Conservation (phyloP, 1,284 basidiomycete genomes). For the Schizophyllum commune region DNA sequence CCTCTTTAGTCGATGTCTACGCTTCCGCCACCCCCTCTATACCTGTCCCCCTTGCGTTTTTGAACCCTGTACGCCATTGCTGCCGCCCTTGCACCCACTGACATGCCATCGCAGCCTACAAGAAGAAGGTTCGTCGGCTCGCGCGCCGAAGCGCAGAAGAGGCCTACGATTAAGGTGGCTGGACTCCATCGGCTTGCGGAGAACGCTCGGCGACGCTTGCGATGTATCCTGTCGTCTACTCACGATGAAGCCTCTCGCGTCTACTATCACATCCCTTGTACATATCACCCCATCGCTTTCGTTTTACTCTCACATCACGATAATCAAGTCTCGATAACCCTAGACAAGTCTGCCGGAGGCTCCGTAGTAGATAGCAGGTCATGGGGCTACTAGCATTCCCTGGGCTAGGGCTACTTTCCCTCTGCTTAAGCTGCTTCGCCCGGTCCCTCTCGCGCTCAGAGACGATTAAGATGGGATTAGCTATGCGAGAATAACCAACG, state of each 20-base stretch:
- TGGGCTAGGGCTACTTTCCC: no score
- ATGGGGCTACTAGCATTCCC: no score
- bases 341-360: not conserved
- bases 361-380: no score
- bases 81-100: not conserved
- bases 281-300: not conserved
- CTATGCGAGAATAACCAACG: no score
- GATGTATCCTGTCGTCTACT: not conserved
- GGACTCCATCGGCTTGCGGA: not conserved
- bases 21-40: not conserved
- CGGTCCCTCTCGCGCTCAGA: not conserved
- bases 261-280: not conserved
- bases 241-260: not conserved
- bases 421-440: no score
- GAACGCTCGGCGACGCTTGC: not conserved
- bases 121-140: constrained; percentile 88
- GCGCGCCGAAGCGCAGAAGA: constrained; percentile 84
- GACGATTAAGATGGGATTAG: not conserved
- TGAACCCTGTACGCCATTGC: no score
- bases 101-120: constrained; percentile 48
- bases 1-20: not conserved
- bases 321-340: not conserved
- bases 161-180: constrained; percentile 49
- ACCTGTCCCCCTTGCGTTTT: not conserved
- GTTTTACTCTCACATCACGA: not conserved